phyloP scores from a whole-genome alignment of 306 rosid species.

The barrel medic (Medicago truncatula) region MtrunA17r5.0-ANR NC_053047.1:41389001-41389500 shows the following conservation, averaged over 20 bases:
- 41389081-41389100: too few relatives aligned
- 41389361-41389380: slow-evolving; percentile 49
- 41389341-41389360: slow-evolving; percentile 54
- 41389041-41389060: too few relatives aligned
- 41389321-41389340: slow-evolving; percentile 65
- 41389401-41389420: slow-evolving; percentile 67
- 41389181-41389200: too few relatives aligned
- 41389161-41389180: too few relatives aligned
- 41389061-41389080: too few relatives aligned
- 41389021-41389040: too few relatives aligned
- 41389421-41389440: slow-evolving; percentile 53
- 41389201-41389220: too few relatives aligned
- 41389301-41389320: slow-evolving; percentile 48
- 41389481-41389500: slow-evolving; percentile 70
- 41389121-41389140: too few relatives aligned
- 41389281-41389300: slow-evolving; percentile 46
- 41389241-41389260: slow-evolving; percentile 54
- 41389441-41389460: slow-evolving; percentile 46
- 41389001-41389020: too few relatives aligned
- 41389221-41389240: neutral
- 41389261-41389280: slow-evolving; percentile 69
- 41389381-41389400: slow-evolving; percentile 60
- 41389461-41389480: slow-evolving; percentile 60
- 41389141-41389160: too few relatives aligned
- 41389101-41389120: too few relatives aligned